Evolutionary conservation across 1,284 basidiomycete genomes (phyloP).

Genomic region (Pisolithus thermaeus): DNA sequence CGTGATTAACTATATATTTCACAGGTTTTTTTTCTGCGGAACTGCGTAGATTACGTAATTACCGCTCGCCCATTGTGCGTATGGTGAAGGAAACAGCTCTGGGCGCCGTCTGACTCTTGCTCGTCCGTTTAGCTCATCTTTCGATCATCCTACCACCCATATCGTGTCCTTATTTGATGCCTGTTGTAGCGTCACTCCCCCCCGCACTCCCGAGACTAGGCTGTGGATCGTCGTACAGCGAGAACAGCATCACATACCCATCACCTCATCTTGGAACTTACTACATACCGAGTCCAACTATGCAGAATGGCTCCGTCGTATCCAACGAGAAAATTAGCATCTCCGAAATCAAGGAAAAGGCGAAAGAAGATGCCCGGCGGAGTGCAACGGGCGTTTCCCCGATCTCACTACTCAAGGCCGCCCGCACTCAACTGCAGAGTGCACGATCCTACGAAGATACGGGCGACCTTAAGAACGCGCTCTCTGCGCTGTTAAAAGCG

Average conservation of each 20-base stretch:
- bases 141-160: not conserved
- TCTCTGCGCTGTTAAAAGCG: slow-evolving; percentile 53
- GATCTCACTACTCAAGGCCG: slow-evolving; percentile 52
- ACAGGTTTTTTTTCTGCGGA: slow-evolving; percentile 6
- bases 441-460: slow-evolving; percentile 47
- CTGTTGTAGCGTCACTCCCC: slow-evolving; percentile 32
- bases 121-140: slow-evolving; percentile 4
- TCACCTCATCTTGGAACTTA: slow-evolving; percentile 15
- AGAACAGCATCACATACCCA: slow-evolving; percentile 16
- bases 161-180: slow-evolving; percentile 26
- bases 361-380: slow-evolving; percentile 49
- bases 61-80: not conserved
- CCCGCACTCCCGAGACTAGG: slow-evolving; percentile 27
- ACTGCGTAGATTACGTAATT: slow-evolving; percentile 27
- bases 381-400: slow-evolving; percentile 51
- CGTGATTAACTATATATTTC: slow-evolving; percentile 10
- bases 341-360: slow-evolving; percentile 58
- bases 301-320: slow-evolving; percentile 26
- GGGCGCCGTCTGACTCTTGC: not conserved
- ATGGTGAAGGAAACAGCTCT: not conserved
- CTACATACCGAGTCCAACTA: slow-evolving; percentile 15
- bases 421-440: slow-evolving; percentile 45
- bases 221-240: slow-evolving; percentile 26
- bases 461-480: slow-evolving; percentile 56
- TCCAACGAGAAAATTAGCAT: slow-evolving; percentile 36